These are phyloP conservation scores for Chaetoscypha palmicola DNA, from an alignment of 2,329 filamentous ascomycete genomes.

Conservation along the genomic window DNA sequence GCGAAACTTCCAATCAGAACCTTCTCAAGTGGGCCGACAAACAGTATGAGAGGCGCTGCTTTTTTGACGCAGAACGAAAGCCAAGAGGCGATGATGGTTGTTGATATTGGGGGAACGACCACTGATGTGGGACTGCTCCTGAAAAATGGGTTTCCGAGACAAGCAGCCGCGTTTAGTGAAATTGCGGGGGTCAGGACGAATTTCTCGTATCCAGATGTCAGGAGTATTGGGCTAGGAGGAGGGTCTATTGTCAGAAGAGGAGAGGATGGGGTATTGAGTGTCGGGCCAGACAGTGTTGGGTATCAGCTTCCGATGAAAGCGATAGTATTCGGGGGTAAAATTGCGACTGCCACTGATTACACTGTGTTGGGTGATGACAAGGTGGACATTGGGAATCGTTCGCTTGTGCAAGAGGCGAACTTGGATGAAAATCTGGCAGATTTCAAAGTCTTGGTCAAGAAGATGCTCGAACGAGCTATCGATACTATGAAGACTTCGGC, in stretches of 20 bases:
- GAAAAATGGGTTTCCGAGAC: constrained; percentile 51
- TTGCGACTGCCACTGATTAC: constrained; percentile 47
- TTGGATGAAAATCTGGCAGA: constrained; percentile 22
- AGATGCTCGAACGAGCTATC: constrained; percentile 44
- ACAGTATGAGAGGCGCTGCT: constrained; percentile 55
- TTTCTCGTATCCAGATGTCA: constrained; percentile 48
- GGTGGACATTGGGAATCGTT: constrained; percentile 11
- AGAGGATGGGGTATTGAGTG: constrained; percentile 21
- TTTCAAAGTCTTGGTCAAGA: constrained; percentile 12
- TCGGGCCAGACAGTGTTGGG: constrained; percentile 50
- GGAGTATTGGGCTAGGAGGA: constrained; percentile 49
- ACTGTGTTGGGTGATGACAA: constrained; percentile 30
- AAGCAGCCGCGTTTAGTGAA: constrained; percentile 49
- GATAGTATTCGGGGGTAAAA: constrained; percentile 45
- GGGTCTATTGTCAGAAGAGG: constrained; percentile 37
- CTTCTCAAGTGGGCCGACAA: constrained; percentile 55
- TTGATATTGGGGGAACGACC: constrained; percentile 54
- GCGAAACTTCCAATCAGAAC: constrained; percentile 50
- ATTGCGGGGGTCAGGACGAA: constrained; percentile 51
- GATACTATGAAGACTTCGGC: constrained; percentile 51
- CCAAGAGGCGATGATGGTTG: constrained; percentile 30
- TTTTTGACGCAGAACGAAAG: constrained; percentile 37
- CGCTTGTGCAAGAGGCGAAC: neutral
- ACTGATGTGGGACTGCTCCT: constrained; percentile 49
- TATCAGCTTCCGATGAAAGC: constrained; percentile 42